Evolutionary conservation across 1,139 yeast genomes (phyloP).

Genomic region (Geotrichum bryndzae): DNA sequence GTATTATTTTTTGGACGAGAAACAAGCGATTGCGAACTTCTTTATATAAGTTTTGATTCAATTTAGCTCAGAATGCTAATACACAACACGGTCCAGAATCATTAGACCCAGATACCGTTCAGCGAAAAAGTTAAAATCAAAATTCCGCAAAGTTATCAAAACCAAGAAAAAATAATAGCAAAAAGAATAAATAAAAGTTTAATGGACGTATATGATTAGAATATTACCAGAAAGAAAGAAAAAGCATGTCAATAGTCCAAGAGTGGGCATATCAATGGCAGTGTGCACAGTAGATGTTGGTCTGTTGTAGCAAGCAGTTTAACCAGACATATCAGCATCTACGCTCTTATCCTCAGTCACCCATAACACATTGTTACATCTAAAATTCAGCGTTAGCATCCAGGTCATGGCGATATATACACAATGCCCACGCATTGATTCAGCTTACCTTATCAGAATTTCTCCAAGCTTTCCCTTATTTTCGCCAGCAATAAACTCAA

Average conservation of each 20-base stretch:
- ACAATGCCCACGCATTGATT: neutral
- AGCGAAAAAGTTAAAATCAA: neutral
- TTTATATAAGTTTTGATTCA: no score
- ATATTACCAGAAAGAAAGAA: neutral
- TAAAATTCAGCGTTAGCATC: slow-evolving; percentile 17
- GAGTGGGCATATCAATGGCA: neutral
- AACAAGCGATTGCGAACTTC: neutral
- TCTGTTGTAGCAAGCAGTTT: neutral
- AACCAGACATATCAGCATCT: neutral
- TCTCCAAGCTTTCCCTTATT: slow-evolving; percentile 67
- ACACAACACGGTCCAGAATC: neutral
- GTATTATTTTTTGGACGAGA: neutral
- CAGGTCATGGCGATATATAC: neutral
- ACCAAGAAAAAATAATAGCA: neutral
- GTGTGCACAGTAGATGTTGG: neutral
- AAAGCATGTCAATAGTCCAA: neutral
- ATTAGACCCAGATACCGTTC: neutral
- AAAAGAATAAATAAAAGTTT: neutral
- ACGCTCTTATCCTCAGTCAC: slow-evolving; percentile 27
- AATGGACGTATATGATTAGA: neutral
- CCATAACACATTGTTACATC: slow-evolving; percentile 44
- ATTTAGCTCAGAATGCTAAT: neutral
- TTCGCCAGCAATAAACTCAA: slow-evolving; percentile 51
- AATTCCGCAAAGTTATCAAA: neutral
- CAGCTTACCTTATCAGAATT: slow-evolving; percentile 61